Evolutionary conservation across 163 green algal species (phyloP), one percentile per base, ranked within the genome.

Genomic region (Botryococcus braunii): DNA sequence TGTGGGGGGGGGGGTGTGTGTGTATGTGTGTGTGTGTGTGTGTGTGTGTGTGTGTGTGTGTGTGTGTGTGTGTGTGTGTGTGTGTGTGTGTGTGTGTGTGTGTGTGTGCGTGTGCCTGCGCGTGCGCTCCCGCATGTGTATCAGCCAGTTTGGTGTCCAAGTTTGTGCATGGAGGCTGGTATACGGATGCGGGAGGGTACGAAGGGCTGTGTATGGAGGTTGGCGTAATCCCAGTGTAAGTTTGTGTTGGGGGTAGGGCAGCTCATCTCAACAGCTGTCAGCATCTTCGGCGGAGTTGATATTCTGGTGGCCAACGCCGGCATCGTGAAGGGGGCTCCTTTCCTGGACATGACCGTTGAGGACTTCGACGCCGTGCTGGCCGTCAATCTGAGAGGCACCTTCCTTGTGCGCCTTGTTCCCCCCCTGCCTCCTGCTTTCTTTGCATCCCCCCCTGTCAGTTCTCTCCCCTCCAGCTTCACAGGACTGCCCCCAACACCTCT

Each of bases 331-430:
- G 78, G 79, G 0, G 87, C 79, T 3, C 74, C 83, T 4, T 96
- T 96, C 60, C 69, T 96, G 55, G 85, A 96, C 2, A 88, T 96
- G 79, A 83, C 49, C 3, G 90, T 95, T 50, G 71, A 82, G n/a
- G 89, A 95, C 69, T 96, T 88, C 63, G 89, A 95, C 67, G 75
- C 73, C 2, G 88, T 96, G 9, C 74, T 96, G 8, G 56, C 67
- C 0, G 85, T 96, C 35, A 96, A 96, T 76, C 78, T 96, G 0
- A 96, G 95, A 70, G 87, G 89, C 11, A 75, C 86, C 5, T 95
- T 95, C 76, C 70, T 95, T 34, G 77, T 83, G 48, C 39, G 65
- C 25, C 25, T 29, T 68, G n/a, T n/a, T n/a, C n/a, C n/a, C n/a
- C n/a, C n/a, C n/a, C n/a, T n/a, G n/a, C n/a, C n/a, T n/a, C n/a